Evolutionary conservation across 2,329 filamentous ascomycete species (phyloP).

Genomic region (Diaporthe sp.): DNA sequence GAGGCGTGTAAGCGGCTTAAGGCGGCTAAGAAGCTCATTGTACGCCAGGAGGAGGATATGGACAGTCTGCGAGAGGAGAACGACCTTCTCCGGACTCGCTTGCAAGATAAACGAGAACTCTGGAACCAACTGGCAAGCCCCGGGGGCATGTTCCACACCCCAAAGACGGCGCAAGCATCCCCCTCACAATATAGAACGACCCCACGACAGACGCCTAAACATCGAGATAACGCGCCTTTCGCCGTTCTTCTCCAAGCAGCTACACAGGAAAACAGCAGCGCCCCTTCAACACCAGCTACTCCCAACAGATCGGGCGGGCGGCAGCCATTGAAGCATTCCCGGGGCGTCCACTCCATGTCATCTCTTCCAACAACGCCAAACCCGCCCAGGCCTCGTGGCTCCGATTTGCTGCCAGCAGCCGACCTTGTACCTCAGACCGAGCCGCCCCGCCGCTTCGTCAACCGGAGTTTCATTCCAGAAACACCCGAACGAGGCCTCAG

Average conservation of each 20-base stretch:
- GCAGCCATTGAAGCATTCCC: constrained; percentile 74
- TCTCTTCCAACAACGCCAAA: constrained; percentile 85
- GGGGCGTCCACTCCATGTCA: constrained; percentile 86
- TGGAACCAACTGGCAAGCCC: constrained; percentile 84
- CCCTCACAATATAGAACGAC: constrained; percentile 62
- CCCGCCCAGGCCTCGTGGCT: constrained; percentile 59
- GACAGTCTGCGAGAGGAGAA: constrained; percentile 81
- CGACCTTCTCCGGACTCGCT: constrained; percentile 82
- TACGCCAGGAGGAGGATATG: constrained; percentile 82
- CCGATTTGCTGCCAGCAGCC: constrained; percentile 71
- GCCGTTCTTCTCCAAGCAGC: constrained; percentile 86
- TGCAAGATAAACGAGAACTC: constrained; percentile 90
- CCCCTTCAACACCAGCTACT: constrained; percentile 77
- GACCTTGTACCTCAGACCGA: constrained; percentile 74
- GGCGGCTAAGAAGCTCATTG: constrained; percentile 82
- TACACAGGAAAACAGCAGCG: constrained; percentile 81
- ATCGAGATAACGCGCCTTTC: constrained; percentile 68
- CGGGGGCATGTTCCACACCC: constrained; percentile 76
- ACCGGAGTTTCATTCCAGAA: constrained; percentile 57
- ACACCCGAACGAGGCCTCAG: constrained; percentile 55
- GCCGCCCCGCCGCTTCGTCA: constrained; percentile 61
- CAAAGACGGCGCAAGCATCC: constrained; percentile 61
- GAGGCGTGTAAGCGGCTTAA: constrained; percentile 75
- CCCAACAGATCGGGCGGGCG: constrained; percentile 59
- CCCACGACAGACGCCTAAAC: constrained; percentile 65